Conservation (phyloP, 1,284 basidiomycete genomes). For the Ganoderma lingzhi region DNA sequence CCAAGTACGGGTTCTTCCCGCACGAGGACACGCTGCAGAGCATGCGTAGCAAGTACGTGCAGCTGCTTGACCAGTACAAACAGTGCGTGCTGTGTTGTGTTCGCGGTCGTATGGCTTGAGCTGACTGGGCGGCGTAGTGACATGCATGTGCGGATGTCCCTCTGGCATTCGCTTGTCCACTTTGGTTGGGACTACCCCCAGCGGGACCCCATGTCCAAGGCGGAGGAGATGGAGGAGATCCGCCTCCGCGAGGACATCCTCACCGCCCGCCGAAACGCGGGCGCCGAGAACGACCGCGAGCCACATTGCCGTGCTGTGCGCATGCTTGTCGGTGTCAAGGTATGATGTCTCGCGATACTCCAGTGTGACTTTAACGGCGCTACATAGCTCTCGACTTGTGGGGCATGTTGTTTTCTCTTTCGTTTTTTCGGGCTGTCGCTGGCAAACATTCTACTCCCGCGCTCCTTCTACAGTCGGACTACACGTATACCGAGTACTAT, state of each 20-base stretch:
- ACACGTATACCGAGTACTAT: background rate
- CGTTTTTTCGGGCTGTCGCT: background rate
- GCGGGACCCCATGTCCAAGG: constrained; percentile 66
- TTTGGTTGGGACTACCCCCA: constrained; percentile 67
- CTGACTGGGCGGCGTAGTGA: constrained; percentile 52
- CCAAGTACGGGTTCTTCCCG: constrained; percentile 61
- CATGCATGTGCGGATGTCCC: constrained; percentile 70
- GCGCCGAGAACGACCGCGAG: constrained; percentile 60
- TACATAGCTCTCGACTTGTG: background rate
- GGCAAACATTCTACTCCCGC: background rate
- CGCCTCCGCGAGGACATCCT: constrained; percentile 67
- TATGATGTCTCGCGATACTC: background rate
- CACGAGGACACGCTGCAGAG: constrained; percentile 28
- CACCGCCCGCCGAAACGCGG: constrained; percentile 61
- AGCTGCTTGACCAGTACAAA: constrained; percentile 65
- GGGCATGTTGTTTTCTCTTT: background rate
- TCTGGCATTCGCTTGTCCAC: constrained; percentile 70
- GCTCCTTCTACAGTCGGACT: background rate
- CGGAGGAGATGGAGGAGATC: constrained; percentile 72
- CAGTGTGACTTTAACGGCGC: background rate
- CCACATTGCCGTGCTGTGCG: constrained; percentile 65
- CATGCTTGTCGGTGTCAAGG: constrained; percentile 70
- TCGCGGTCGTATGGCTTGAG: background rate
- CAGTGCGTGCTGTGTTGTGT: constrained; percentile 50
- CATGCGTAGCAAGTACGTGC: constrained; percentile 59